phyloP scores from a whole-genome alignment of 2,329 filamentous ascomycete genomes.

The Paracoccidioides lutzii region DNA sequence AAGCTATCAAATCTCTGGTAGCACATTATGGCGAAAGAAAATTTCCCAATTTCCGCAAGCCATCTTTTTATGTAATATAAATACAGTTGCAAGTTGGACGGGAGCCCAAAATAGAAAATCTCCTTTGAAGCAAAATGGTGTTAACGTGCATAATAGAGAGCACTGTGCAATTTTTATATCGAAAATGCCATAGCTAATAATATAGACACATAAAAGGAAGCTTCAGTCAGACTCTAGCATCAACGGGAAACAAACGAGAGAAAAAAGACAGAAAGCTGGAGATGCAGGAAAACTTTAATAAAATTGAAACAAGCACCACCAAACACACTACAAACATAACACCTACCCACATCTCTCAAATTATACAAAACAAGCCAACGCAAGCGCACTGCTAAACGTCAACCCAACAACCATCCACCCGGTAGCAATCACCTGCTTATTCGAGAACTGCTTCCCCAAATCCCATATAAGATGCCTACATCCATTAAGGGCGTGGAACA shows the following conservation, averaged over 20 bases:
- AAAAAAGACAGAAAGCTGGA: neutral
- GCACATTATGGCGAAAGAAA: no score
- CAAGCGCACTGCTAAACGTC: slow-evolving; percentile 38
- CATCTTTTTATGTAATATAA: no score
- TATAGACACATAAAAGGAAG: neutral
- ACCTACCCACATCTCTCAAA: neutral
- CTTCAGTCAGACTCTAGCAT: neutral
- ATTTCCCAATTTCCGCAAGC: no score
- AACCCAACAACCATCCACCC: slow-evolving; percentile 52
- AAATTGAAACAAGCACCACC: neutral
- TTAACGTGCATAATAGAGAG: neutral
- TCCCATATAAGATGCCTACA: slow-evolving; percentile 62
- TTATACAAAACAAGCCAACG: slow-evolving; percentile 25
- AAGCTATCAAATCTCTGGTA: no score
- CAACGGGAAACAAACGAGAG: neutral
- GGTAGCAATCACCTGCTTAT: slow-evolving; percentile 50
- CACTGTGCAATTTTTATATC: neutral
- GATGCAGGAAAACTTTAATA: neutral
- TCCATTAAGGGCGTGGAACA: slow-evolving; percentile 57
- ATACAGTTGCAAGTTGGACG: no score
- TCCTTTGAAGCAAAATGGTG: neutral
- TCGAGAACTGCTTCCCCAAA: slow-evolving; percentile 47
- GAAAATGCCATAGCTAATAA: neutral
- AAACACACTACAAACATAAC: neutral
- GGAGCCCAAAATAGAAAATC: no score